Evolutionary conservation across 345 rosid genomes (phyloP), one percentile per base, ranked within the genome.

Genomic region (Gossypium turneri): DNA sequence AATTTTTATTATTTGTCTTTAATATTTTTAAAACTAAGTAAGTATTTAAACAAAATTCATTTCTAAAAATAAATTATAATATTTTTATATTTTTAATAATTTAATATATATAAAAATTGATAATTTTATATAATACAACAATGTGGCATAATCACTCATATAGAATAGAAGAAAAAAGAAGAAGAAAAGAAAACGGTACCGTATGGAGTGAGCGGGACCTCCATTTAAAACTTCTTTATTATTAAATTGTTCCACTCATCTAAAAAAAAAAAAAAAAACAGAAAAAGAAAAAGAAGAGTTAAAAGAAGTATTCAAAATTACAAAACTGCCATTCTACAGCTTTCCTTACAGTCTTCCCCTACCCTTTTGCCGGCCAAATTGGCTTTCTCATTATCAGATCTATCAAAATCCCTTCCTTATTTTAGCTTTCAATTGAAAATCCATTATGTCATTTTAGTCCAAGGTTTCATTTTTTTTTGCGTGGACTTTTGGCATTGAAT

Each of bases 321-420:
- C 73, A 27, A 50, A 25, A 25, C 73, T 68, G 73, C 59, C 73
- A 68, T 68, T 17, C 44, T 17, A 27, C 58, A 50, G 73, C 59
- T 73, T 44, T 12, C 13, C 43, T 51, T 20, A 19, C 60, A 72
- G 55, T 29, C 20, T 27, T 44, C 75, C 52, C 60, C 72, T 58
- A 62, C 70, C 61, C 47, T 59, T 63, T 43, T 22, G 75, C 75
- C 29, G 61, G 74, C 29, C 55, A 57, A 50, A 56, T 67, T 1
- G 8, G 17, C 50, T 19, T 43, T 59, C 34, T 27, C 8, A 5
- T 62, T 58, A 51, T 76, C 72, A 57, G 84, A 76, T 77, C 83
- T 72, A 67, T 55, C 55, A 38, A 29, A 71, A 52, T 8, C 27
- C 17, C 9, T 65, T 5, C 43, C 56, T 16, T 16, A 57, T 16